Conservation (phyloP, 768 basidiomycete genomes). For the Termitomyces sp. region DNA sequence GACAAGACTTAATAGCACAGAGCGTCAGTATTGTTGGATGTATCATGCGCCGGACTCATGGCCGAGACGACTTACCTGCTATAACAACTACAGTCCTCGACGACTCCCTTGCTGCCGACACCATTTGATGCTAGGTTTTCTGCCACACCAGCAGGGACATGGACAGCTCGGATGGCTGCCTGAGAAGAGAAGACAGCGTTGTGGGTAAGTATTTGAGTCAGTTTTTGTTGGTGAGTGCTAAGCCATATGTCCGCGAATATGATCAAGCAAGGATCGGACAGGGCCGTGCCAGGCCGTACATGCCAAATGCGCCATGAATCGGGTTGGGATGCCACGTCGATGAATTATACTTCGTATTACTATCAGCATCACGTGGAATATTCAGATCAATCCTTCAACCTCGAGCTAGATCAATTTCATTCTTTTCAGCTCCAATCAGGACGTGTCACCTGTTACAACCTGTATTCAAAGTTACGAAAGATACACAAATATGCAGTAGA, state of each 20-base stretch:
- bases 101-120: background rate
- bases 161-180: background rate
- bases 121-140: background rate
- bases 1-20: background rate
- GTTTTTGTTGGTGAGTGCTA: background rate
- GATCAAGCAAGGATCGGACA: background rate
- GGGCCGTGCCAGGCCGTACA: background rate
- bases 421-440: too few relatives aligned
- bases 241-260: background rate
- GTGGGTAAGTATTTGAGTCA: background rate
- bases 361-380: background rate
- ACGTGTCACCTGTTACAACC: too few relatives aligned
- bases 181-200: background rate
- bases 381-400: background rate
- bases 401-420: too few relatives aligned
- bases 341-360: too few relatives aligned
- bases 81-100: background rate
- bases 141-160: background rate
- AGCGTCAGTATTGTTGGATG: background rate
- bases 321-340: too few relatives aligned
- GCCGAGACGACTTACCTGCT: background rate
- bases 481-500: background rate
- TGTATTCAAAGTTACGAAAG: too few relatives aligned
- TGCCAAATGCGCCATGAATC: background rate
- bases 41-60: background rate